These are phyloP conservation scores for Lachancea mirantina DNA, from an alignment of 805 yeast genomes.

Conservation along the genomic window DNA sequence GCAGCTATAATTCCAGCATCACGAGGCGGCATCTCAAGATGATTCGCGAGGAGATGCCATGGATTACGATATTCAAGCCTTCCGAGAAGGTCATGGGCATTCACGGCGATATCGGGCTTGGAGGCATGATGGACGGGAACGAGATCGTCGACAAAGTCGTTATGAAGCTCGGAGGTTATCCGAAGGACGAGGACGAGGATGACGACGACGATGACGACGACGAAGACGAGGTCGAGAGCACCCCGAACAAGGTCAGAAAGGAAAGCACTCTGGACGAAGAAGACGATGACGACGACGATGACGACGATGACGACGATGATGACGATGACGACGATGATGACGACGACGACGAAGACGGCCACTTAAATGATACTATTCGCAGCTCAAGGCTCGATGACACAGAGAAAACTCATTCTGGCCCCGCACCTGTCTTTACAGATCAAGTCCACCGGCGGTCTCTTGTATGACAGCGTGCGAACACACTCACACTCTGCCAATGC, in stretches of 20 bases:
- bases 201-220: conserved; percentile 41
- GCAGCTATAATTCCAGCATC: conserved; percentile 81
- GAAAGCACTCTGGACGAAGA: conserved; percentile 45
- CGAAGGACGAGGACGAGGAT: conserved; percentile 46
- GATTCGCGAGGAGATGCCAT: conserved; percentile 85
- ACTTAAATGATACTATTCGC: no score
- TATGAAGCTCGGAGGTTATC: conserved; percentile 58
- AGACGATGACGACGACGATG: conserved; percentile 39
- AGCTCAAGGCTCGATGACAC: no score
- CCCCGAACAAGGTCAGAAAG: conserved; percentile 28
- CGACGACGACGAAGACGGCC: conserved; percentile 36
- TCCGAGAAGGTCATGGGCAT: conserved; percentile 88
- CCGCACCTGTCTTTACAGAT: no score
- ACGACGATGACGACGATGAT: conserved; percentile 38
- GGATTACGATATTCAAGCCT: conserved; percentile 90
- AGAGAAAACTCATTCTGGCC: no score
- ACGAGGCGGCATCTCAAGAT: conserved; percentile 76
- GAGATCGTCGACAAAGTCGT: conserved; percentile 85
- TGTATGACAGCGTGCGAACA: no score
- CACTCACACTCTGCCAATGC: no score
- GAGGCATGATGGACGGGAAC: conserved; percentile 98
- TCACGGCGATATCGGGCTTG: conserved; percentile 98
- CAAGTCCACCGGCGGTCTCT: no score
- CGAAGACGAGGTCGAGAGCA: conserved; percentile 30
- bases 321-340: conserved; percentile 41